Evolutionary conservation across 768 basidiomycete genomes (phyloP).

Genomic region (Podaxis mareebaensis): DNA sequence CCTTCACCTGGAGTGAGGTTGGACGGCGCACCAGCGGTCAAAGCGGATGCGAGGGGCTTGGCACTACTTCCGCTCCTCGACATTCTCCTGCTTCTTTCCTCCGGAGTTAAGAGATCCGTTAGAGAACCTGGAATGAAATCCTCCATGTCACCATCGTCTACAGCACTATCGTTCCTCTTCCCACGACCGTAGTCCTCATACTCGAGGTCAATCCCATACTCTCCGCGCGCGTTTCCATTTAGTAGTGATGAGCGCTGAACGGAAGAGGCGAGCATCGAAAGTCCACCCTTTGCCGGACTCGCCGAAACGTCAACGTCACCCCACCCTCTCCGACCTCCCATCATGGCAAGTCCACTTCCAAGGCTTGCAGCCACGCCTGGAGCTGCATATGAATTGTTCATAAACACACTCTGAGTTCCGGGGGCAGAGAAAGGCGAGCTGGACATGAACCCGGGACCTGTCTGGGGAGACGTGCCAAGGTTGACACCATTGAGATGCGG

Average conservation of each 20-base stretch:
- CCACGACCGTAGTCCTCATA: constrained; percentile 37
- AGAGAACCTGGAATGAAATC: constrained; percentile 89
- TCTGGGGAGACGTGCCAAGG: constrained; percentile 32
- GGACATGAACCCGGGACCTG: constrained; percentile 40
- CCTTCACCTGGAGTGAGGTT: background rate
- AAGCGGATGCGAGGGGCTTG: constrained; percentile 26
- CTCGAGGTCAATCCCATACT: constrained; percentile 39
- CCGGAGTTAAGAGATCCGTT: constrained; percentile 86
- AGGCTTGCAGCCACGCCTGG: constrained; percentile 66
- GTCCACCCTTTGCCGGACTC: constrained; percentile 9
- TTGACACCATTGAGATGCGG: constrained; percentile 32
- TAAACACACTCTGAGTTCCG: constrained; percentile 58
- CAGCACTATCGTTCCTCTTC: constrained; percentile 41
- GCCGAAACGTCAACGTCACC: constrained; percentile 24
- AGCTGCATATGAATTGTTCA: constrained; percentile 36
- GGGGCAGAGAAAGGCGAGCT: constrained; percentile 81
- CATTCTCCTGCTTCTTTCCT: constrained; percentile 81
- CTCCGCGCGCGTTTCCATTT: constrained; percentile 22
- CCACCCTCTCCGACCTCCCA: constrained; percentile 43
- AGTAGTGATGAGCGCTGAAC: constrained; percentile 20
- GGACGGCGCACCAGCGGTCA: constrained; percentile 18
- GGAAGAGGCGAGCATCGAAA: constrained; percentile 13
- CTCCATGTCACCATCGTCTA: constrained; percentile 78
- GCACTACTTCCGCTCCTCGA: constrained; percentile 66
- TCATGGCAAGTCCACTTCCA: constrained; percentile 52